Conservation (phyloP, 2,329 filamentous ascomycete genomes). For the Alternaria infectoria region DNA sequence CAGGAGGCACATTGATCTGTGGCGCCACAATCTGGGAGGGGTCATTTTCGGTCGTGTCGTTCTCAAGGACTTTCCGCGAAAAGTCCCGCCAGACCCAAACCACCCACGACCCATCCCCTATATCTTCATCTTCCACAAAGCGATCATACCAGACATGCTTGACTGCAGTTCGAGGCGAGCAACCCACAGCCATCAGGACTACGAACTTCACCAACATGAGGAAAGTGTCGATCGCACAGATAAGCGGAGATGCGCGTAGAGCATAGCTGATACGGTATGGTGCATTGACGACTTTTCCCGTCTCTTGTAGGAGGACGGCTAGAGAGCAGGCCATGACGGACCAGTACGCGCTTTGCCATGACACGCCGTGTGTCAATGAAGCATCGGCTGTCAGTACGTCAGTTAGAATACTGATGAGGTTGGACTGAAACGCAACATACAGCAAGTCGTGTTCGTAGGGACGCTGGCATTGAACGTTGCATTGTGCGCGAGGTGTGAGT, state of each 20-base stretch:
- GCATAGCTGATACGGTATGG: background rate
- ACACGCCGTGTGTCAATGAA: no score
- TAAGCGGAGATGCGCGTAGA: background rate
- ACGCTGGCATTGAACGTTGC: background rate
- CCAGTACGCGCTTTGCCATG: background rate
- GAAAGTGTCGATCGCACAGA: background rate
- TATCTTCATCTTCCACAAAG: background rate
- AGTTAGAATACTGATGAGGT: fast-evolving
- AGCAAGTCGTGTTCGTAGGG: no score
- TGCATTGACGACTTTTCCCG: background rate
- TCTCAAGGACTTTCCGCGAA: no score
- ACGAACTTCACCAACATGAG: fast-evolving
- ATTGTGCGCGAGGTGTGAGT: background rate
- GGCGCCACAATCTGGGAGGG: no score
- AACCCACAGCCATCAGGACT: fast-evolving
- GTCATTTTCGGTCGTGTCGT: no score
- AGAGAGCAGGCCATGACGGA: background rate
- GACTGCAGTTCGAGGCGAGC: background rate
- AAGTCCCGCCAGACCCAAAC: no score
- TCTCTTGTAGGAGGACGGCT: background rate
- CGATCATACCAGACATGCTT: background rate
- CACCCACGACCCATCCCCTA: no score
- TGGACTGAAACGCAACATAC: no score
- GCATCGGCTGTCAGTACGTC: no score
- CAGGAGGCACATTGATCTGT: no score